These are phyloP conservation scores for Sclerotinia sclerotiorum DNA, from an alignment of 2,329 filamentous ascomycete genomes.

Conservation along the genomic window DNA sequence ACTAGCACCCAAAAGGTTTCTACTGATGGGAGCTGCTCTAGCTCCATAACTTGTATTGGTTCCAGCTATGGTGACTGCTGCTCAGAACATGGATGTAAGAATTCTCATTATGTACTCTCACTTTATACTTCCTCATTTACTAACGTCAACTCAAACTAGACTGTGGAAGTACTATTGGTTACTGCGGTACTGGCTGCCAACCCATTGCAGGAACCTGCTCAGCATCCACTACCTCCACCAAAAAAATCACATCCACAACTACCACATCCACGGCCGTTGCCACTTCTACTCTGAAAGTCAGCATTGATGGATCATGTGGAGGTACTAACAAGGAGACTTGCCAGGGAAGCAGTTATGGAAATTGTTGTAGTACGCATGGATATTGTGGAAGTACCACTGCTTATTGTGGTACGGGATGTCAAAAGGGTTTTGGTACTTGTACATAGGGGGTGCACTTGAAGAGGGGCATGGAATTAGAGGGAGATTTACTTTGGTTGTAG, in stretches of 20 bases:
- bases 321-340: slow-evolving; percentile 24
- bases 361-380: slow-evolving; percentile 29
- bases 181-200: slow-evolving; percentile 40
- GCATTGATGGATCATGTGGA: slow-evolving; percentile 27
- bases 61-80: slow-evolving; percentile 38
- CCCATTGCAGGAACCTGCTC: slow-evolving; percentile 26
- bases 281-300: slow-evolving; percentile 14
- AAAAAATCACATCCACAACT: not conserved
- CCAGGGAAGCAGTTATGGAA: slow-evolving; percentile 27
- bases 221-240: slow-evolving; percentile 13
- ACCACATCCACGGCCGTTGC: not conserved
- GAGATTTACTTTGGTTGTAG: slow-evolving; percentile 3
- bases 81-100: slow-evolving; percentile 36
- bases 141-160: not conserved
- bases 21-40: slow-evolving; percentile 30
- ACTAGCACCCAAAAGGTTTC: slow-evolving; percentile 9
- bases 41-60: slow-evolving; percentile 34
- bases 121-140: not conserved
- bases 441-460: not conserved
- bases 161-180: slow-evolving; percentile 37
- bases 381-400: slow-evolving; percentile 22
- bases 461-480: not conserved
- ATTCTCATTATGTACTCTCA: not conserved
- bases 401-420: slow-evolving; percentile 21
- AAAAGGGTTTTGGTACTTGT: slow-evolving; percentile 19